Base-by-base conservation (phyloP, 768 basidiomycete genomes). In the Serendipita sp. region DNA sequence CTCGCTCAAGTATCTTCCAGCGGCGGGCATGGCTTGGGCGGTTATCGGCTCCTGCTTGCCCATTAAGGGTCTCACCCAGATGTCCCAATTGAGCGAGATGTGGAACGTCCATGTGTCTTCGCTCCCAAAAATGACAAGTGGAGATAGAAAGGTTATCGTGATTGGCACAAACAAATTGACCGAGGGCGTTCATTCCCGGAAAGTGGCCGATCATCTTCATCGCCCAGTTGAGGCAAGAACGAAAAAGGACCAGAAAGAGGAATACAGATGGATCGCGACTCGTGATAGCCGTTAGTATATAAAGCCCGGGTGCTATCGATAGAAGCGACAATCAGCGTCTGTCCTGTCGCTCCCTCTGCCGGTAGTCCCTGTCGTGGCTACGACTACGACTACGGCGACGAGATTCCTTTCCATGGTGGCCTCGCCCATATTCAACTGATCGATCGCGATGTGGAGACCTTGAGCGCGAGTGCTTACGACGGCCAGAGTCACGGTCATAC, bases 401-500 rank as follows among this genome's bases (percentile, higher is more conserved):
- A 70, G 68, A 60, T n/a, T 72, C 62, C 22, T 64, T 61, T 61
- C 60, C 64, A 65, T 63, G 66, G 60, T 30, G 65, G 63, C 33
- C 24, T 26, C 45, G 45, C n/a, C 45, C 45, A 28, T 48, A 48
- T 48, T 48, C 45, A 28, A 22, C 31, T 58, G 53, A 58, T 58
- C 53, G 53, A 33, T 58, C 53, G n/a, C 53, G 53, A 58, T 58
- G 17, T n/a, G 68, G 70, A 16, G 71, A 71, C 34, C 63, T 44
- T 26, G 70, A 68, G 16, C 71, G 67, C 16, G 65, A 50, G 24
- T 65, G 33, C 58, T 64, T 66, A 24, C 74, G 70, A 60, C 74
- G 73, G 64, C 80, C 82, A 28, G 79, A 77, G 66, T 79, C 80
- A 48, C 78, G 73, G 42, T 75, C 75, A 51, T 77, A 77, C 24